phyloP scores from a whole-genome alignment of 495 filamentous ascomycete species.

The Daldinia decipiens region DNA sequence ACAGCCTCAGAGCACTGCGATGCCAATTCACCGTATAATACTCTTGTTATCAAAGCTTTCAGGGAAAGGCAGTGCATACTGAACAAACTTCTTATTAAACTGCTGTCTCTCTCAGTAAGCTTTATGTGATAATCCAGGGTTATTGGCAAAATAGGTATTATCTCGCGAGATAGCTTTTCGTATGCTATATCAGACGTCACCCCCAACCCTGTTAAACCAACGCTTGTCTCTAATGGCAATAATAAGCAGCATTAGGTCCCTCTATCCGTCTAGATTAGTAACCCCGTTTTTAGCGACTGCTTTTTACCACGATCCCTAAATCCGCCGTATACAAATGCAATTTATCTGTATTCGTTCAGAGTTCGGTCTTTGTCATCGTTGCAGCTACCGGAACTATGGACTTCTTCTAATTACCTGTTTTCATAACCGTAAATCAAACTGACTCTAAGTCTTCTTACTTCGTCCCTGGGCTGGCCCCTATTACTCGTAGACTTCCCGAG shows the following conservation, averaged over 20 bases:
- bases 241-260: not conserved
- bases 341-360: not conserved
- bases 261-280: not conserved
- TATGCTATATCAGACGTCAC: not conserved
- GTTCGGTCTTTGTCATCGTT: not conserved
- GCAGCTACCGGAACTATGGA: not conserved
- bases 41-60: not conserved
- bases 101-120: not conserved
- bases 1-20: no score
- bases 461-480: conserved; percentile 65
- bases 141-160: not conserved
- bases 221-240: not conserved
- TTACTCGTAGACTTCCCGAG: conserved; percentile 80
- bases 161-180: not conserved
- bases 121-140: not conserved
- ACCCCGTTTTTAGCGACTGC: not conserved
- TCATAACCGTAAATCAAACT: not conserved
- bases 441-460: conserved; percentile 44
- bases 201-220: not conserved
- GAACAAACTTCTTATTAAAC: not conserved
- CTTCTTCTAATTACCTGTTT: not conserved
- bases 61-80: not conserved
- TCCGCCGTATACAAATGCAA: not conserved
- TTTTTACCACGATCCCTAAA: not conserved
- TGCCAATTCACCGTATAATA: not conserved